Base-by-base conservation (phyloP, 1,139 yeast species). In the Saccharomyces hybrid region DNA sequence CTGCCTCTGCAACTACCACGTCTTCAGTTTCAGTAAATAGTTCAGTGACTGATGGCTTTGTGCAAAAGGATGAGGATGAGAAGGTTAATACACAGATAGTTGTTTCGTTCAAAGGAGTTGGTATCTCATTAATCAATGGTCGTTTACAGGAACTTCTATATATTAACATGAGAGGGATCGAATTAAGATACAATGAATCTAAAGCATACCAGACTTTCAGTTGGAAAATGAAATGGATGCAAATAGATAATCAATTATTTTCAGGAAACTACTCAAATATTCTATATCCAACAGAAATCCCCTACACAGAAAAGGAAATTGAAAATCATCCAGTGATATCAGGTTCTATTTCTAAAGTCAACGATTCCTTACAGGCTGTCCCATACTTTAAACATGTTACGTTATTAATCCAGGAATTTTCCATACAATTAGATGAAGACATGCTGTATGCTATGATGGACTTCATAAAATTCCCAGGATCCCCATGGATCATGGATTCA, bases 361-460 rank as follows among this genome's bases (percentile, higher is more conserved):
- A 88, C 61, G 99, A 91, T 71, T 88, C 87, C 52, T 77, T 88
- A 8, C 96, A 91, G 70, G 99, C 99, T 27, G 95, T 95, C 11
- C 72, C 84, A 16, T 91, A 87, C 67, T 83, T 91, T 66, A 95
- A 95, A 69, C 91, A 90, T 72, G 97, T 97, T 0, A 91, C 99
- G 0, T 67, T 88, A 1, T 73, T 95, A 56, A 71, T 95, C 53
- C 99, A 95, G 71, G 97, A 93, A 67, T 80, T 95, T 80, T 85
- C 97, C 0, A 73, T 93, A 53, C 98, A 93, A 65, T 79, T 93
- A 52, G 99, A 95, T 69, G 99, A 95, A 70, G 97, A 91, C 68
- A 90, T 95, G 70, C 70, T 93, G 63, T 84, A 86, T 70, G 90
- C 96, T 0, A 69, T 91, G 54, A 70, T 91, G 52, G 97, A 91